A percentile compares a stretch with the other conserved stretches of the same genome.
Conservation (phyloP, 1,139 yeast genomes). For the Yarrowia galli region DNA sequence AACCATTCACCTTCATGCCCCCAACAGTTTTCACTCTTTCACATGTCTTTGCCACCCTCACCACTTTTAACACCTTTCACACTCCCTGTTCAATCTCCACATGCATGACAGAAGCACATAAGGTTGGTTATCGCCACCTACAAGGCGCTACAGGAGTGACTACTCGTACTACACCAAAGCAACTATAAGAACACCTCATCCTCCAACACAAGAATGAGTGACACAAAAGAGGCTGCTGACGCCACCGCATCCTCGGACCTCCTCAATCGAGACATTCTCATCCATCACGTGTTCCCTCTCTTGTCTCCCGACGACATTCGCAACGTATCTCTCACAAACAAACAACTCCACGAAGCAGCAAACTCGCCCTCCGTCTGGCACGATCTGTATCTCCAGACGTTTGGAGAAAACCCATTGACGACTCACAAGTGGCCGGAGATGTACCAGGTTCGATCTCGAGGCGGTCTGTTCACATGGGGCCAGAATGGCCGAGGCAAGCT, state of each 20-base stretch:
- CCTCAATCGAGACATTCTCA: constrained; percentile 48
- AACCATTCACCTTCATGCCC: no score
- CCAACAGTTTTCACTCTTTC: no score
- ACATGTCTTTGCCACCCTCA: not conserved
- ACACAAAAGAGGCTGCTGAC: not conserved
- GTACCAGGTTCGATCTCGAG: constrained; percentile 55
- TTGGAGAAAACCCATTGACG: constrained; percentile 42
- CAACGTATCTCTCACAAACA: constrained; percentile 44
- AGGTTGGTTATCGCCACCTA: constrained; percentile 35
- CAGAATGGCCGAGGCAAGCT: constrained; percentile 61
- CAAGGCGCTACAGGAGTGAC: not conserved
- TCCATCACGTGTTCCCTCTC: constrained; percentile 47
- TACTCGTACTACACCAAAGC: no score
- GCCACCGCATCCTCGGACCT: no score
- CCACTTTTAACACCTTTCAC: not conserved
- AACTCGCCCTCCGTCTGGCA: constrained; percentile 48
- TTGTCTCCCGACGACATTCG: constrained; percentile 44
- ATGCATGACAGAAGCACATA: constrained; percentile 19
- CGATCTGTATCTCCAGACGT: constrained; percentile 45
- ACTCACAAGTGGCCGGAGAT: constrained; percentile 59
- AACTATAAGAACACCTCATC: no score
- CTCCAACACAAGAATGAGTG: constrained; percentile 7
- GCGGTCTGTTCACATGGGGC: constrained; percentile 72
- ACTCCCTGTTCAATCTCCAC: no score
- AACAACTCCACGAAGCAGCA: constrained; percentile 42